These are phyloP conservation scores for Auxenochlorella pyrenoidosa DNA, from an alignment of 139 green algal species.

Conservation along the genomic window DNA sequence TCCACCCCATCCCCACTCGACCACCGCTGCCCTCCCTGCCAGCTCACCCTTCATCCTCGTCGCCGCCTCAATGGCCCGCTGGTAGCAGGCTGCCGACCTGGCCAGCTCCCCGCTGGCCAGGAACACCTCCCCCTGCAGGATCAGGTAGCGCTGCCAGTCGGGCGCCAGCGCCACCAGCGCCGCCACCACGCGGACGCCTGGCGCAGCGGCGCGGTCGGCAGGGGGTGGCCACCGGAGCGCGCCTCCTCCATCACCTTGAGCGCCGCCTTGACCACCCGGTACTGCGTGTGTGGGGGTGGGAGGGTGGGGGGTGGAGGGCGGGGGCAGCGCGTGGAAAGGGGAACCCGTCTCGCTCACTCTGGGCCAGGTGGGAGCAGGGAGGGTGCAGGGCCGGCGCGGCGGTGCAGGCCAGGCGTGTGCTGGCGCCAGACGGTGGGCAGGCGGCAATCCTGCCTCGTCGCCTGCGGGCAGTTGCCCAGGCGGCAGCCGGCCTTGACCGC, in stretches of 20 bases:
- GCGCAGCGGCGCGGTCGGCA: not conserved
- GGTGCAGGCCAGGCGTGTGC: no score
- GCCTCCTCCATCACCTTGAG: not conserved
- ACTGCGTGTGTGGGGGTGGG: no score
- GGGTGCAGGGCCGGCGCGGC: no score
- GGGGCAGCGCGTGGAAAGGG: no score
- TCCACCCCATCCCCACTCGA: not conserved
- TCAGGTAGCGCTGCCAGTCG: constrained; percentile 1
- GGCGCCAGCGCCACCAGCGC: constrained; percentile 11
- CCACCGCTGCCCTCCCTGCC: not conserved
- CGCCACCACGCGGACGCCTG: not conserved
- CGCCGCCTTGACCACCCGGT: not conserved
- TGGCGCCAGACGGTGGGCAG: no score
- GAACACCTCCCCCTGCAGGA: not conserved
- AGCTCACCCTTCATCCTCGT: not conserved
- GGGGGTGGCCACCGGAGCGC: not conserved
- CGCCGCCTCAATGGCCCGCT: not conserved
- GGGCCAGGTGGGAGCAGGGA: no score
- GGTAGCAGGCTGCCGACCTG: not conserved
- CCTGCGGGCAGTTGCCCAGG: no score
- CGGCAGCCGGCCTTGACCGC: no score
- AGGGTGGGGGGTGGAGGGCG: no score
- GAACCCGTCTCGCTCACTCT: no score
- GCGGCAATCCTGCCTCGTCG: no score
- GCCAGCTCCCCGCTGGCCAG: not conserved